A percentile compares a stretch with the other conserved stretches of the same genome.
phyloP scores from a whole-genome alignment of 805 yeast genomes.

The Ogataea polymorpha region DNA sequence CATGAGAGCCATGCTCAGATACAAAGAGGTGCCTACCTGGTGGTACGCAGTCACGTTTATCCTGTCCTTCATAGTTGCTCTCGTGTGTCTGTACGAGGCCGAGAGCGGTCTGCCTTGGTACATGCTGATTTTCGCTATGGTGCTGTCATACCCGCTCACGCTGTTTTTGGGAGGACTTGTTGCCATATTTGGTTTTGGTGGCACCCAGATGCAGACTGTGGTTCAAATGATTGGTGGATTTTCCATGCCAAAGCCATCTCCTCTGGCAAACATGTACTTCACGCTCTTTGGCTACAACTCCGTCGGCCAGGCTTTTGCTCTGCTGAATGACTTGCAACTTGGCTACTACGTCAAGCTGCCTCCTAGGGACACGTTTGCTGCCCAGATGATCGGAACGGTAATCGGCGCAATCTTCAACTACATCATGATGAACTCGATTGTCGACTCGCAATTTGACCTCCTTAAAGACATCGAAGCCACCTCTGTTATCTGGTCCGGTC shows the following conservation, averaged over 20 bases:
- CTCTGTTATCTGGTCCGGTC: conserved; percentile 34
- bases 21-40: conserved; percentile 40
- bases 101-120: conserved; percentile 34
- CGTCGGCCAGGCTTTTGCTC: conserved; percentile 40
- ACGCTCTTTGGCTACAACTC: conserved; percentile 40
- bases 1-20: conserved; percentile 33
- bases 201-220: conserved; percentile 28
- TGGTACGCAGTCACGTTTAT: conserved; percentile 27
- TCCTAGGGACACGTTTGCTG: conserved; percentile 39
- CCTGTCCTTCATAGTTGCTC: conserved; percentile 34
- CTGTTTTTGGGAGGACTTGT: conserved; percentile 24
- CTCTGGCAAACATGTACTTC: conserved; percentile 42
- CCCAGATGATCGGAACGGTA: conserved; percentile 40
- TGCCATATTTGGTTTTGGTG: conserved; percentile 27
- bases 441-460: conserved; percentile 29
- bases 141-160: conserved; percentile 15
- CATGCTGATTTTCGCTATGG: conserved; percentile 20
- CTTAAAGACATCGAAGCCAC: conserved; percentile 29
- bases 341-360: conserved; percentile 44
- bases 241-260: conserved; percentile 28
- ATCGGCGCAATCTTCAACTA: conserved; percentile 25
- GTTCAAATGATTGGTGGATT: conserved; percentile 39
- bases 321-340: conserved; percentile 40
- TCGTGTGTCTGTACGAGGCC: conserved; percentile 23
- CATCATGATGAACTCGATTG: conserved; percentile 32